Conservation (phyloP, 495 filamentous ascomycete species). For the Penicillium flavigenum region DNA sequence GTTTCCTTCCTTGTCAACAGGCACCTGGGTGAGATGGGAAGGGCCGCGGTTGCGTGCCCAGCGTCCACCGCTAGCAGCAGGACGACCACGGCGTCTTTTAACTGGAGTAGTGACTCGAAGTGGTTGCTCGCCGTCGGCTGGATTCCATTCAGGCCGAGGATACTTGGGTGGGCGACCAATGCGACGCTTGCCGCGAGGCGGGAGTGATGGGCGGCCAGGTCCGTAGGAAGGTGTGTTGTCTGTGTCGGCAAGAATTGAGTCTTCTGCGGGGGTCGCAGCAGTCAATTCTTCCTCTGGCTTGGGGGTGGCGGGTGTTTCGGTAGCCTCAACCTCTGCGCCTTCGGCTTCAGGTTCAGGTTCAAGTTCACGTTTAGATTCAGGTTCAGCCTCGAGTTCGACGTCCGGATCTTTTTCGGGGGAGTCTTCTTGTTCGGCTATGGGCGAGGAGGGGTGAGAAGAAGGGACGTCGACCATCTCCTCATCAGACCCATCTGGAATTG, state of each 20-base stretch:
- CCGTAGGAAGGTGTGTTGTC: constrained; percentile 32
- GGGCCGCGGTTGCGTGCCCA: constrained; percentile 67
- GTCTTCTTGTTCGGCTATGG: constrained; percentile 30
- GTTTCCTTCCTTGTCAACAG: constrained; percentile 92
- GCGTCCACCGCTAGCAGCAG: constrained; percentile 65
- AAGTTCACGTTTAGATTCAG: constrained; percentile 3
- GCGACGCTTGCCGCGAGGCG: constrained; percentile 66
- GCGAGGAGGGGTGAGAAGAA: constrained; percentile 39
- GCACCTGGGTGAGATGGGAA: constrained; percentile 73
- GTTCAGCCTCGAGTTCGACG: constrained; percentile 15
- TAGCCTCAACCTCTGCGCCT: constrained; percentile 25
- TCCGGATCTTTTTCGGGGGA: constrained; percentile 34
- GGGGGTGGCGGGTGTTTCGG: constrained; percentile 22
- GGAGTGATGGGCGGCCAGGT: constrained; percentile 46
- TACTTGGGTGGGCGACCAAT: constrained; percentile 86
- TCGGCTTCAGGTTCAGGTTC: constrained; percentile 29
- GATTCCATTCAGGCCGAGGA: constrained; percentile 71
- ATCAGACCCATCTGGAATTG: constrained; percentile 46
- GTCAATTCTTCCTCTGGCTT: constrained; percentile 34
- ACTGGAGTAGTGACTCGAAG: constrained; percentile 57
- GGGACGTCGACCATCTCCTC: constrained; percentile 50
- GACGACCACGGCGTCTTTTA: constrained; percentile 66
- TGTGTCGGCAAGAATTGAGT: constrained; percentile 40
- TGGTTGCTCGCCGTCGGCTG: constrained; percentile 52
- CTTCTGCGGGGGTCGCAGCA: constrained; percentile 38